phyloP scores from a whole-genome alignment of 805 yeast species.

The Candida stauntonica region DNA sequence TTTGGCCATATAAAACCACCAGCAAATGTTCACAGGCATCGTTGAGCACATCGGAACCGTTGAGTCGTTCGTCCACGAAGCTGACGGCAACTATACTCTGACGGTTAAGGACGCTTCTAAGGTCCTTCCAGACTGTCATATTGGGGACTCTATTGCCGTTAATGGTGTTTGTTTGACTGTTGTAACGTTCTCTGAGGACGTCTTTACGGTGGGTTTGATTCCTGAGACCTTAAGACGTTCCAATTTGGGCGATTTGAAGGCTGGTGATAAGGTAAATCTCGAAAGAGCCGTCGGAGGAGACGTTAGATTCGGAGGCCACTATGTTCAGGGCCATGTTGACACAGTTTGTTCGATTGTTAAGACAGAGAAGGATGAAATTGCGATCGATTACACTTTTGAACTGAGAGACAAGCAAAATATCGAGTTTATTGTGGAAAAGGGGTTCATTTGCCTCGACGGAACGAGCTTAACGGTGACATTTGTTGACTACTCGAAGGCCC shows the following conservation, averaged over 20 bases:
- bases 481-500: slow-evolving; percentile 54
- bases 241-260: slow-evolving; percentile 56
- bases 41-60: slow-evolving; percentile 81
- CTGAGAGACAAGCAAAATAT: slow-evolving; percentile 55
- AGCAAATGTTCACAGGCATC: slow-evolving; percentile 83
- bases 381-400: slow-evolving; percentile 70
- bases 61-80: slow-evolving; percentile 46
- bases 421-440: slow-evolving; percentile 87
- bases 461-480: slow-evolving; percentile 83
- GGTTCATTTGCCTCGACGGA: slow-evolving; percentile 91
- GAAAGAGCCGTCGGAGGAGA: slow-evolving; percentile 87
- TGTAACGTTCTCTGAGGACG: slow-evolving; percentile 58
- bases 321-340: slow-evolving; percentile 97
- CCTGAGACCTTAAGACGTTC: slow-evolving; percentile 88
- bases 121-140: slow-evolving; percentile 73
- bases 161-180: slow-evolving; percentile 92
- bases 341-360: slow-evolving; percentile 40
- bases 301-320: slow-evolving; percentile 91
- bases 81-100: slow-evolving; percentile 78
- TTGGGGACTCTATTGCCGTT: slow-evolving; percentile 91
- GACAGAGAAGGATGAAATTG: slow-evolving; percentile 56
- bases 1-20: neutral
- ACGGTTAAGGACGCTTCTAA: slow-evolving; percentile 55
- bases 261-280: slow-evolving; percentile 68
- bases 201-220: slow-evolving; percentile 86